These are phyloP conservation scores for Calonectria naviculata DNA, from an alignment of 2,329 filamentous ascomycete genomes.

Conservation along the genomic window DNA sequence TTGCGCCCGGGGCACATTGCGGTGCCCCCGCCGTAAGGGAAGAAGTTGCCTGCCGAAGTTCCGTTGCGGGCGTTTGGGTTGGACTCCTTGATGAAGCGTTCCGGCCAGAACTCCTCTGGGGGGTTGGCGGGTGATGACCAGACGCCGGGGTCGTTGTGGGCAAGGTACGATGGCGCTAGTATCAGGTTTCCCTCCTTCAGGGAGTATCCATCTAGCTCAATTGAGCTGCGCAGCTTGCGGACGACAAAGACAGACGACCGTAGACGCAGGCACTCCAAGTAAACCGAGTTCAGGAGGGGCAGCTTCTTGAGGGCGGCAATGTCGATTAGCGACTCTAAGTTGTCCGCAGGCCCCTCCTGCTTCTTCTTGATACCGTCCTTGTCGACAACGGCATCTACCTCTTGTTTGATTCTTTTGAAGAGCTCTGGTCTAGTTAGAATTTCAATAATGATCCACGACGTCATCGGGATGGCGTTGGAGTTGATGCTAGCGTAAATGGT, in stretches of 20 bases:
- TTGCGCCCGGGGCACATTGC: constrained; percentile 41
- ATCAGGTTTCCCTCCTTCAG: constrained; percentile 36
- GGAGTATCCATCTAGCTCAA: constrained; percentile 35
- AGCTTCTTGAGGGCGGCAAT: constrained; percentile 29
- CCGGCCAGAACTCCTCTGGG: constrained; percentile 36
- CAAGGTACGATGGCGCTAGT: constrained; percentile 35
- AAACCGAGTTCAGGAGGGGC: constrained; percentile 33
- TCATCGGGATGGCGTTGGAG: constrained; percentile 38
- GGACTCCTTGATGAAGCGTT: constrained; percentile 31
- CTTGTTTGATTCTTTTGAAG: constrained; percentile 25
- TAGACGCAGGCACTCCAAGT: constrained; percentile 34
- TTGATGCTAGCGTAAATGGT: constrained; percentile 28
- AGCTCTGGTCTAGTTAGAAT: constrained; percentile 33
- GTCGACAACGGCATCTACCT: constrained; percentile 21
- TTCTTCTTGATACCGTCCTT: background rate
- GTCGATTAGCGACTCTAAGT: constrained; percentile 12
- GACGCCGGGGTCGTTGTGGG: constrained; percentile 31
- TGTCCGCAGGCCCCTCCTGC: background rate
- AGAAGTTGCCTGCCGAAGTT: constrained; percentile 33
- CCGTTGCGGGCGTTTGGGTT: constrained; percentile 15
- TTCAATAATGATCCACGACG: constrained; percentile 36
- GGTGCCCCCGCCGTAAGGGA: constrained; percentile 39
- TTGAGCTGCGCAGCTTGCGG: constrained; percentile 33
- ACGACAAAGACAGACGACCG: constrained; percentile 36
- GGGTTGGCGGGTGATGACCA: constrained; percentile 28